These are phyloP conservation scores for Panicum virgatum DNA, from an alignment of 202 grass and related monocot species.

Conservation along the genomic window DNA sequence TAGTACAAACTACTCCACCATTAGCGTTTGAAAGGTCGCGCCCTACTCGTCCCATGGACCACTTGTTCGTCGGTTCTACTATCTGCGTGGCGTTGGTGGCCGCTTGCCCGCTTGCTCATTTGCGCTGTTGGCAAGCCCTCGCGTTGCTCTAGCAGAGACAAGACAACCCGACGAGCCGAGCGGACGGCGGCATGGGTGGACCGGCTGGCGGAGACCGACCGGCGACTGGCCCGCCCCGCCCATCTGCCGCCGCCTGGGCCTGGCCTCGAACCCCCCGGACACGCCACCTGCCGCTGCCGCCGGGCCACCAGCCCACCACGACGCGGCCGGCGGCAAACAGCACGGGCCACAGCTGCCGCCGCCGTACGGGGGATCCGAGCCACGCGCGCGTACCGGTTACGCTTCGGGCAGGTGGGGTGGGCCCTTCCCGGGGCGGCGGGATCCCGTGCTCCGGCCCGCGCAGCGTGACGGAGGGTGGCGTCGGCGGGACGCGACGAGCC, in stretches of 20 bases:
- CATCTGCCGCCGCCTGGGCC: background rate
- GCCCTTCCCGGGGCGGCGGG: background rate
- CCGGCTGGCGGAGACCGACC: slow-evolving; percentile 35
- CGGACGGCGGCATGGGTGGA: slow-evolving; percentile 36
- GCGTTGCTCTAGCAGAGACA: slow-evolving; percentile 4
- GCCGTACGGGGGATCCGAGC: slow-evolving; percentile 36
- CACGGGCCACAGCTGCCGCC: background rate
- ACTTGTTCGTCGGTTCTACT: background rate
- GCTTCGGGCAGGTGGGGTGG: slow-evolving; percentile 42
- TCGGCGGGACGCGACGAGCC: background rate
- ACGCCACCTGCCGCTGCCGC: background rate
- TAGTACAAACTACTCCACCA: too few relatives aligned
- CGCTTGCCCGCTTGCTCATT: too few relatives aligned
- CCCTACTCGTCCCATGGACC: background rate
- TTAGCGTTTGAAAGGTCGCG: background rate
- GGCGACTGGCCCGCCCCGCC: background rate
- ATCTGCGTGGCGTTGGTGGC: background rate
- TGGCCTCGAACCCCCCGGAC: background rate
- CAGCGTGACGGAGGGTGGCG: background rate
- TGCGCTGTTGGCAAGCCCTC: background rate
- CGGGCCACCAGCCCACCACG: background rate
- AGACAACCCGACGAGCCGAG: slow-evolving; percentile 20
- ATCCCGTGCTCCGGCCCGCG: slow-evolving; percentile 15
- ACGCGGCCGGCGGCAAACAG: background rate
- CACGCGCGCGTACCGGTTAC: slow-evolving; percentile 52